phyloP scores from a whole-genome alignment of 2,329 filamentous ascomycete genomes.

The Akanthomyces lecanii region DNA sequence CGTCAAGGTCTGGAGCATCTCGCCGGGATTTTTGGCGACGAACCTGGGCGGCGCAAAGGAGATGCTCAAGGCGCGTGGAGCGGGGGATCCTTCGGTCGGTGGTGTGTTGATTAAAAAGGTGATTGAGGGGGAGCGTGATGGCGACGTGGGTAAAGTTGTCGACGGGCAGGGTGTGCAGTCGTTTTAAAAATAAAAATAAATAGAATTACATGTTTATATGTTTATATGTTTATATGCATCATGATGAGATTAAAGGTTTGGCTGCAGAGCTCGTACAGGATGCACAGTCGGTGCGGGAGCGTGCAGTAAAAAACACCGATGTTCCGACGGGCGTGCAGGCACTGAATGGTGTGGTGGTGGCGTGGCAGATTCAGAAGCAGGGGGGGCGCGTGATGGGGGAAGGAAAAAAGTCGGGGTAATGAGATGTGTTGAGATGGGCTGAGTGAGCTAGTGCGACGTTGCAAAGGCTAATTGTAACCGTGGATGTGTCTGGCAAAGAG shows the following conservation, averaged over 20 bases:
- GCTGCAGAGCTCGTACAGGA: not conserved
- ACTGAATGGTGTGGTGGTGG: not conserved
- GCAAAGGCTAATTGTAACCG: not conserved
- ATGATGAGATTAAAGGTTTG: too few relatives aligned
- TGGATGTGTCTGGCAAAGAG: not conserved
- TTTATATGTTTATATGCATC: too few relatives aligned
- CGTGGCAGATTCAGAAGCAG: not conserved
- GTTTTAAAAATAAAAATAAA: not conserved
- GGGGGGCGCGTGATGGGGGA: not conserved
- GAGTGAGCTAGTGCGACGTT: conserved; percentile 4
- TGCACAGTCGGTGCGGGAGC: not conserved
- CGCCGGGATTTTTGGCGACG: conserved; percentile 39
- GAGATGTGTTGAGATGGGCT: conserved; percentile 2
- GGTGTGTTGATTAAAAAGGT: conserved; percentile 36
- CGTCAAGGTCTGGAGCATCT: conserved; percentile 38
- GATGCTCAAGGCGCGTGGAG: conserved; percentile 24
- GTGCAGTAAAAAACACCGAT: not conserved
- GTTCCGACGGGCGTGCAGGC: not conserved
- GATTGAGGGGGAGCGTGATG: conserved; percentile 38
- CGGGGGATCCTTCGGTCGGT: conserved; percentile 31
- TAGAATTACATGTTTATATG: too few relatives aligned
- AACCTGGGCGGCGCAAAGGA: conserved; percentile 29
- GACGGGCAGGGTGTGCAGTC: conserved; percentile 14
- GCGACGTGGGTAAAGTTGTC: conserved; percentile 36
- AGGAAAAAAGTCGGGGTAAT: conserved; percentile 2